phyloP scores from a whole-genome alignment of 2,329 filamentous ascomycete genomes.

The Botryotinia calthae region DNA sequence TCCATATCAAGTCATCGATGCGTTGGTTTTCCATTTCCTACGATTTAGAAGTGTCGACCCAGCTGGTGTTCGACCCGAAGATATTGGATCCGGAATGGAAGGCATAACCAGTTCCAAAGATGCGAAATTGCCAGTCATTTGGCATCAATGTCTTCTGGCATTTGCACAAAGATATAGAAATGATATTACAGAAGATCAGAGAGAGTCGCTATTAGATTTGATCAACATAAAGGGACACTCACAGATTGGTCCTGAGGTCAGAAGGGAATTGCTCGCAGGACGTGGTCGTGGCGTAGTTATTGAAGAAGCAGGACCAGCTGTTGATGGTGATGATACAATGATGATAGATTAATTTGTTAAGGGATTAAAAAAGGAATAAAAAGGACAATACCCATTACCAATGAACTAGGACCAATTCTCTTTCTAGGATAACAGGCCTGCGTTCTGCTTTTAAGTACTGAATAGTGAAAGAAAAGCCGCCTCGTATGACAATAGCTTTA shows the following conservation, averaged over 20 bases:
- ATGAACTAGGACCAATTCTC: background rate
- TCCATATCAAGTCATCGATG: slow-evolving; percentile 91
- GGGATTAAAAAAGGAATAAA: background rate
- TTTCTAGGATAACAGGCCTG: background rate
- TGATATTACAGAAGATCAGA: slow-evolving; percentile 92
- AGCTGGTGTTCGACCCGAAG: slow-evolving; percentile 50
- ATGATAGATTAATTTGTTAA: slow-evolving; percentile 51
- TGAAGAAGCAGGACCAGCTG: slow-evolving; percentile 53
- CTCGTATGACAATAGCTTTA: background rate
- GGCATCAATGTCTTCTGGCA: slow-evolving; percentile 89
- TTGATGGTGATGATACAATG: slow-evolving; percentile 91
- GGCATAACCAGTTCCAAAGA: slow-evolving; percentile 49
- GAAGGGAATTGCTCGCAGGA: slow-evolving; percentile 83
- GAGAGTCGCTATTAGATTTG: slow-evolving; percentile 85
- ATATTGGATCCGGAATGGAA: slow-evolving; percentile 53
- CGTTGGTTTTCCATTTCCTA: slow-evolving; percentile 93
- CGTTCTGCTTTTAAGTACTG: background rate
- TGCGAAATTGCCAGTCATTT: slow-evolving; percentile 81
- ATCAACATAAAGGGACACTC: slow-evolving; percentile 81
- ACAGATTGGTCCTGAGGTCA: slow-evolving; percentile 85
- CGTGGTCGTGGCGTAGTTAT: slow-evolving; percentile 75
- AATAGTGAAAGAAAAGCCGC: background rate
- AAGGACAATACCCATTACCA: background rate
- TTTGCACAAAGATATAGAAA: slow-evolving; percentile 95
- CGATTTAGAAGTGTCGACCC: slow-evolving; percentile 75